Conservation (phyloP, 73 alveolate genomes). For the Paramecium pentaurelia region DNA sequence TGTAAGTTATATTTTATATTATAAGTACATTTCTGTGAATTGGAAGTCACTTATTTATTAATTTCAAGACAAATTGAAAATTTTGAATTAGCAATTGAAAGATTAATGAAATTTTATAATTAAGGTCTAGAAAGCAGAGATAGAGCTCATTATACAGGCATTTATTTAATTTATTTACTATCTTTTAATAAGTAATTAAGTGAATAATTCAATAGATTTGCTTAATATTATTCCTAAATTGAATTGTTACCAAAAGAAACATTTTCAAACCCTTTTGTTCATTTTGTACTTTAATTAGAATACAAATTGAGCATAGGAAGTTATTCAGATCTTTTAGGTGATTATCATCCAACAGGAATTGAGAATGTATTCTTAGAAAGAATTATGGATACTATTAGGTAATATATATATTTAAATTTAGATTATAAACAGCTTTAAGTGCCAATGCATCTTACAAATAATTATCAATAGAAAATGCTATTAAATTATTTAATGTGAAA, state of each 20-base stretch:
- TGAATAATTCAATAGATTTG: not conserved
- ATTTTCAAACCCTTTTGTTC: not conserved
- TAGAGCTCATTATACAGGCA: not conserved
- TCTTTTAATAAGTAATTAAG: constrained; percentile 3
- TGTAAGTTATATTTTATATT: not conserved
- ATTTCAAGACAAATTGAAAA: not conserved
- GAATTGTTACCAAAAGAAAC: constrained; percentile 33
- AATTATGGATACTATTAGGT: constrained; percentile 44
- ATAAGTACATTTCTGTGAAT: constrained; percentile 22
- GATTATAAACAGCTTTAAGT: constrained; percentile 37
- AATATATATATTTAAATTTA: not conserved
- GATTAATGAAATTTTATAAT: constrained; percentile 31
- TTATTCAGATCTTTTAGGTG: not conserved
- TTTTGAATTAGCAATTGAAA: constrained; percentile 27
- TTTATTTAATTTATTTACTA: not conserved
- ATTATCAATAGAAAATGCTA: not conserved
- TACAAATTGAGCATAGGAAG: constrained; percentile 36
- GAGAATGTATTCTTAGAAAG: constrained; percentile 50
- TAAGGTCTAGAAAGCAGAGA: not conserved
- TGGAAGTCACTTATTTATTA: constrained; percentile 15
- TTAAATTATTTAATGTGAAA: not conserved
- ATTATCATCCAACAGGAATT: not conserved
- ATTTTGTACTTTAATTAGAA: constrained; percentile 6
- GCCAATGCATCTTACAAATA: constrained; percentile 21
- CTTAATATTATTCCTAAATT: constrained; percentile 31